Evolutionary conservation across 306 rosid species (phyloP).

Genomic region (Arachis stenosperma): DNA sequence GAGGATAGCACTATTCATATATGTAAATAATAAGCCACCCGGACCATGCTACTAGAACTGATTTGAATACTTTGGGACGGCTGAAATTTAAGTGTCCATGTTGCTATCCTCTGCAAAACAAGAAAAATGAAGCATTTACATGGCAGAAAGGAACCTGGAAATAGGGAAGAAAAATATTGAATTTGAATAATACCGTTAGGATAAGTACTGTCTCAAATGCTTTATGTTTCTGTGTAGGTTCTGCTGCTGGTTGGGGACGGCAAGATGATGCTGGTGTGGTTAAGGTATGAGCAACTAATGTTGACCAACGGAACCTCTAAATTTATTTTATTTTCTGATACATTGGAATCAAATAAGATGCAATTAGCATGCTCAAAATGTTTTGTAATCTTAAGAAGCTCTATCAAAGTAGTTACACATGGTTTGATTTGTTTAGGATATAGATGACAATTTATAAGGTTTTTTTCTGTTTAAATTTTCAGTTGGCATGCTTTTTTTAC

Average conservation of each 20-base stretch:
- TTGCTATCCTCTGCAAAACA: constrained; percentile 1
- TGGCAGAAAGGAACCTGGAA: constrained; percentile 8
- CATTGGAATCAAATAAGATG: constrained; percentile 23
- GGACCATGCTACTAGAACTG: constrained; percentile 12
- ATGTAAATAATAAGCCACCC: constrained; percentile 22
- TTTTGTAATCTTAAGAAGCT: neutral
- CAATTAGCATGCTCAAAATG: constrained; percentile 6
- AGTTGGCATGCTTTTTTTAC: neutral
- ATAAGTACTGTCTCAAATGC: constrained; percentile 35
- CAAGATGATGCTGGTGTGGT: constrained; percentile 97
- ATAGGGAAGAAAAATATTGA: neutral
- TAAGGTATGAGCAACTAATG: constrained; percentile 63
- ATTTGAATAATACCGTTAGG: constrained; percentile 24
- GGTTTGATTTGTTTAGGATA: neutral
- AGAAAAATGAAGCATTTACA: constrained; percentile 4
- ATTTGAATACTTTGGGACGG: constrained; percentile 12
- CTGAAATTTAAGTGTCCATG: constrained; percentile 8
- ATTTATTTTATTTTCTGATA: constrained; percentile 17
- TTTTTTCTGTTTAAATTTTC: neutral
- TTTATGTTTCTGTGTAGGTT: constrained; percentile 58
- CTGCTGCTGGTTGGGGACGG: constrained; percentile 97
- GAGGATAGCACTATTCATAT: constrained; percentile 3
- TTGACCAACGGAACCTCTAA: constrained; percentile 10
- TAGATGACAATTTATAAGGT: neutral
- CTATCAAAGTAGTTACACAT: neutral